These are phyloP conservation scores for Jamesozyma gamospora DNA, from an alignment of 805 yeast genomes.

Conservation along the genomic window DNA sequence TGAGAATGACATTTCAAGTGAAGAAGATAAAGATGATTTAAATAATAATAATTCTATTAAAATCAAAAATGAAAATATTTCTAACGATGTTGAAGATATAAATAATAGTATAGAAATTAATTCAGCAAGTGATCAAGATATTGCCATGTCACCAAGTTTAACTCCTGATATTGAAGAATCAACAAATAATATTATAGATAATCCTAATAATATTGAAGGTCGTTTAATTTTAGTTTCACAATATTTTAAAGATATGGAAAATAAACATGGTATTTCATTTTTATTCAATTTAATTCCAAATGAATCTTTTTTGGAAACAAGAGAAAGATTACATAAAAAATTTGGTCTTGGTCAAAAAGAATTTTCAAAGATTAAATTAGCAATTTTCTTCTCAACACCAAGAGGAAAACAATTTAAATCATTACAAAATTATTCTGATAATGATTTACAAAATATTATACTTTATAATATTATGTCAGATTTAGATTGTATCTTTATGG, in stretches of 20 bases:
- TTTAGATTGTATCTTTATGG: conserved; percentile 59
- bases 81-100: conserved; percentile 1
- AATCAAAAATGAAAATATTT: neutral
- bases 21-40: conserved; percentile 1
- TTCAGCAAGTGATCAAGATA: neutral
- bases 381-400: conserved; percentile 25
- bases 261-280: conserved; percentile 79
- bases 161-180: neutral
- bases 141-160: conserved; percentile 2
- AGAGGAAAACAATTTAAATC: conserved; percentile 31
- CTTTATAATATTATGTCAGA: conserved; percentile 46
- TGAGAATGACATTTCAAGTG: neutral
- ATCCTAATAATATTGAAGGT: conserved; percentile 11
- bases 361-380: conserved; percentile 61
- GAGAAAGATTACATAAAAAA: conserved; percentile 52
- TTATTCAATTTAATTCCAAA: conserved; percentile 58
- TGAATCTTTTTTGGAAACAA: conserved; percentile 56
- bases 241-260: conserved; percentile 57
- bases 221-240: conserved; percentile 61
- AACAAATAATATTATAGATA: conserved; percentile 13
- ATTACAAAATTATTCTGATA: conserved; percentile 40
- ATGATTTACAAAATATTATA: conserved; percentile 32
- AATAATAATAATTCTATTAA: neutral
- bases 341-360: conserved; percentile 74
- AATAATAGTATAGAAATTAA: neutral